Evolutionary conservation across 1,139 yeast genomes (phyloP).

Genomic region (Geotrichum reessii): DNA sequence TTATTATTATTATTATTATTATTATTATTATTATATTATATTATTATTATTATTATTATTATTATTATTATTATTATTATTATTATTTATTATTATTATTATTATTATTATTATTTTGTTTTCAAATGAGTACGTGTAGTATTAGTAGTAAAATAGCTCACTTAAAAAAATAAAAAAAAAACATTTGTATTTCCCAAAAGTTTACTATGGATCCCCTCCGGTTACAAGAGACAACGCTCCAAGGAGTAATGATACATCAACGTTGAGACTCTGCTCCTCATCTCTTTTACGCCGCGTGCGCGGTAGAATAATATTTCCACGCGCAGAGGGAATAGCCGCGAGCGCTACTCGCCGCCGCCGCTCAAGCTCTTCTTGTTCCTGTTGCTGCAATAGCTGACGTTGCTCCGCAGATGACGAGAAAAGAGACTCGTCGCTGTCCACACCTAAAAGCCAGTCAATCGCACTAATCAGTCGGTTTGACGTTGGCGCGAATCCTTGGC

Average conservation of each 20-base stretch:
- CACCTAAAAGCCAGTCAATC: slow-evolving; percentile 31
- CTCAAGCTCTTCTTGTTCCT: neutral
- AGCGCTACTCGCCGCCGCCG: neutral
- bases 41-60: neutral
- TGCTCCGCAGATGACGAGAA: neutral
- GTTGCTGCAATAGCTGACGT: neutral
- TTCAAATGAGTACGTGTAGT: neutral
- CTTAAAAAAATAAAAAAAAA: neutral
- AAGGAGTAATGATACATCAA: slow-evolving; percentile 16
- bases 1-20: no score
- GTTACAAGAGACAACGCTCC: slow-evolving; percentile 7
- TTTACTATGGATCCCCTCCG: neutral
- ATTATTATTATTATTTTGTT: neutral
- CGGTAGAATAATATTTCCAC: neutral
- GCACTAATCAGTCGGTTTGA: slow-evolving; percentile 24
- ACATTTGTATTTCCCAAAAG: neutral
- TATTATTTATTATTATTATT: no score
- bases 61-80: neutral
- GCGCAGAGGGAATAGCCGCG: neutral
- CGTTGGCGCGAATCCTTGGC: slow-evolving; percentile 13
- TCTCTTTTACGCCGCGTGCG: slow-evolving; percentile 8
- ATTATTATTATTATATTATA: neutral
- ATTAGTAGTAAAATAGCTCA: neutral
- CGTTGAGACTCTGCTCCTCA: slow-evolving; percentile 18
- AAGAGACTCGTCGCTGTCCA: slow-evolving; percentile 21